These are phyloP conservation scores for Gracilaria domingensis DNA, from an alignment of 23 red algal species.

Conservation along the genomic window DNA sequence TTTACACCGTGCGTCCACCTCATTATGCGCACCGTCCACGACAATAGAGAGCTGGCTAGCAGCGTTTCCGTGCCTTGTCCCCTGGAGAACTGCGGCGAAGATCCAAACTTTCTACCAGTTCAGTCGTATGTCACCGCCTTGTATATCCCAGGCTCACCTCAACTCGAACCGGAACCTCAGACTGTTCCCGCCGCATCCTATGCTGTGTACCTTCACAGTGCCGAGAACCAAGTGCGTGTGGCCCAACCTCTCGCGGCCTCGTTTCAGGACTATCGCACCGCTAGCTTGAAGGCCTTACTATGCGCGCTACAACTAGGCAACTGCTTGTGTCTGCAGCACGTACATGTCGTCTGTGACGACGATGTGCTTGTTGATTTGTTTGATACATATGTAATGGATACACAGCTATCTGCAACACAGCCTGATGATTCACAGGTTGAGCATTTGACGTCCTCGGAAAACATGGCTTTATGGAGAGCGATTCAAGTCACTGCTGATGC, in stretches of 20 bases:
- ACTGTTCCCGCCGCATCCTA: constrained; percentile 6
- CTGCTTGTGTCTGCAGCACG: constrained; percentile 17
- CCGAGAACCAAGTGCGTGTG: constrained; percentile 16
- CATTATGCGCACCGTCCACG: background rate
- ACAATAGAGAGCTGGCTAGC: background rate
- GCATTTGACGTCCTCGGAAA: background rate
- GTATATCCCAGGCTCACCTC: background rate
- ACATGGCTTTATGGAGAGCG: constrained; percentile 33
- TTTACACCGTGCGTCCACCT: background rate
- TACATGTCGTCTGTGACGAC: constrained; percentile 18
- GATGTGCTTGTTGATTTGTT: constrained; percentile 16
- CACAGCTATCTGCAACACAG: background rate
- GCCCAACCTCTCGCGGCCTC: constrained; percentile 3
- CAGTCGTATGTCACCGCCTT: background rate
- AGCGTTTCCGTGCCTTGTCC: background rate
- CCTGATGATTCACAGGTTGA: background rate
- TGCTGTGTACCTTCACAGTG: constrained; percentile 9
- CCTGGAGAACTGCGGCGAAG: constrained; percentile 5
- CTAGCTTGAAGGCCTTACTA: constrained; percentile 4
- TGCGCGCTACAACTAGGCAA: constrained; percentile 1
- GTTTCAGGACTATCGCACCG: constrained; percentile 12
- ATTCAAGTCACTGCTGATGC: constrained; percentile 1
- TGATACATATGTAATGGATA: no score
- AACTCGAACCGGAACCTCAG: background rate
- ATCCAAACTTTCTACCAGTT: constrained; percentile 1